A percentile compares a stretch with the other conserved stretches of the same genome.
Conservation (phyloP, 2,329 filamentous ascomycete species). For the Penicillium glabrum region DNA sequence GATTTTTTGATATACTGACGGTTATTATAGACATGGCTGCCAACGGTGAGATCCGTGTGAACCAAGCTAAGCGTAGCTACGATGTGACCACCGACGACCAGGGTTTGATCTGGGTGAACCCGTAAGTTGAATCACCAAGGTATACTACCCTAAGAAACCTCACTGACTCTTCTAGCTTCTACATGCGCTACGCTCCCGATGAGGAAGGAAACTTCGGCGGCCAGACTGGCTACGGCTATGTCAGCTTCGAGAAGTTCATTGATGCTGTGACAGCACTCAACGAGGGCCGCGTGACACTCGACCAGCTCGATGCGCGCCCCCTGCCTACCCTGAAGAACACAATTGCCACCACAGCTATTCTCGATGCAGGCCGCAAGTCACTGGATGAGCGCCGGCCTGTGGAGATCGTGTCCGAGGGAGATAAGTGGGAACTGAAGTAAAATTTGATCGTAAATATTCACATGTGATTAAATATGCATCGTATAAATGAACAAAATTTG, state of each 20-base stretch:
- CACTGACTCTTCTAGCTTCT: constrained; percentile 56
- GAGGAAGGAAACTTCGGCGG: constrained; percentile 93
- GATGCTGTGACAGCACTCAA: constrained; percentile 81
- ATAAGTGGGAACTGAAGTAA: constrained; percentile 64
- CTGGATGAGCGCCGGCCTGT: constrained; percentile 80
- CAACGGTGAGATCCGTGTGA: constrained; percentile 80
- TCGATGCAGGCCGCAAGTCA: constrained; percentile 81
- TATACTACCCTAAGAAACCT: not conserved
- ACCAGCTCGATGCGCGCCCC: constrained; percentile 75
- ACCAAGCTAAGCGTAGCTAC: constrained; percentile 93
- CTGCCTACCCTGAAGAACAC: constrained; percentile 87
- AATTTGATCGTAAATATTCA: not conserved
- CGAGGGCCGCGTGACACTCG: constrained; percentile 67
- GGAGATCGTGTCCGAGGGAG: constrained; percentile 57
- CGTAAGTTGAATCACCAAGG: constrained; percentile 45
- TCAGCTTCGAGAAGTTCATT: constrained; percentile 94
- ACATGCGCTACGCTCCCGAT: constrained; percentile 91
- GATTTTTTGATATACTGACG: not conserved
- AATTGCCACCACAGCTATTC: constrained; percentile 84
- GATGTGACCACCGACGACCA: constrained; percentile 82
- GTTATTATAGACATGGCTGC: constrained; percentile 63
- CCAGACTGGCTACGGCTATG: constrained; percentile 88
- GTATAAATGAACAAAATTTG: not conserved
- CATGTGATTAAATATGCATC: not conserved
- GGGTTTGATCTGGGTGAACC: constrained; percentile 82